phyloP scores from a whole-genome alignment of 176 grass and related monocot species.

The Alopecurus myosuroides region DNA sequence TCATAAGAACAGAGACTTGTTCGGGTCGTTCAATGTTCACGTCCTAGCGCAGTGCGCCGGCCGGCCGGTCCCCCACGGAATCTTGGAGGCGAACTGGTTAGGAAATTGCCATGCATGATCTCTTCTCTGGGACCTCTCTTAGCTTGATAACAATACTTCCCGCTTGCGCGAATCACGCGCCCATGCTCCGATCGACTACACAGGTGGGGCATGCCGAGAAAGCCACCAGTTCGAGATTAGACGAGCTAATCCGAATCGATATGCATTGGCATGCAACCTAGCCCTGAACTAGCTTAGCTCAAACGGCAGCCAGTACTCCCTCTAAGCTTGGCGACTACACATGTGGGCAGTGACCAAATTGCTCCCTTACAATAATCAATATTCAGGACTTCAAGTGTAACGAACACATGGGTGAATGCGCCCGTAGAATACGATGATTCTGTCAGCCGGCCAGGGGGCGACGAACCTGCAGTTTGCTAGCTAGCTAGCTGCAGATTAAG shows the following conservation, averaged over 20 bases:
- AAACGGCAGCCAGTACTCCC: not conserved
- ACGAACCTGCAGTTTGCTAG: not conserved
- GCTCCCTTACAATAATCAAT: not conserved
- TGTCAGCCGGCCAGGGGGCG: not conserved
- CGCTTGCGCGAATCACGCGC: constrained; percentile 36
- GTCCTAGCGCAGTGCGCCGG: constrained; percentile 20
- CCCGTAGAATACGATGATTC: not conserved
- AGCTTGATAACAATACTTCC: not conserved
- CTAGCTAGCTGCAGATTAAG: not conserved
- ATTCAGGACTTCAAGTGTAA: not conserved
- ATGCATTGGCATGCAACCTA: no score
- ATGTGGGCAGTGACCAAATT: not conserved
- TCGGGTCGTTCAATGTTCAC: not conserved
- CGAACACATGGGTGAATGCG: not conserved
- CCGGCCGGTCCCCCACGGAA: constrained; percentile 37
- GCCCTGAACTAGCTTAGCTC: no score
- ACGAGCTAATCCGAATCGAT: not conserved
- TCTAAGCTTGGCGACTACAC: not conserved
- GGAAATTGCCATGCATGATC: constrained; percentile 34
- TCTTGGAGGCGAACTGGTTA: constrained; percentile 27
- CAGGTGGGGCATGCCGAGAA: no score
- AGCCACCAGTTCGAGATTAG: not conserved
- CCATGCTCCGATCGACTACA: not conserved
- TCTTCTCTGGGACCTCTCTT: constrained; percentile 34
- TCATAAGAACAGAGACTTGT: constrained; percentile 15